Base-by-base conservation (phyloP, 805 yeast species). In the Barnettozyma salicaria region DNA sequence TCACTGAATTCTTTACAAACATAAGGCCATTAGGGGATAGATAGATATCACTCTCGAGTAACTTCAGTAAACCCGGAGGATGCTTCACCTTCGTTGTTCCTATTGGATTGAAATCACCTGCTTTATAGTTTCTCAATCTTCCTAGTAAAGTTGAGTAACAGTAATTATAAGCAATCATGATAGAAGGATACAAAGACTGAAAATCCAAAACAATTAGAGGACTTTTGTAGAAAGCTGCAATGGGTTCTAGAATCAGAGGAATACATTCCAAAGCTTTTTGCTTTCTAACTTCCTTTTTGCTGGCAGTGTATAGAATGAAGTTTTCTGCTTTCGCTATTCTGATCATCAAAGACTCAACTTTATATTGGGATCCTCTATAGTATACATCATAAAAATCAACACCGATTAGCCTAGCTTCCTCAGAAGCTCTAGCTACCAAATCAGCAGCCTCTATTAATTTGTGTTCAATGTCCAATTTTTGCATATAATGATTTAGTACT, bases 241-340 rank as follows among this genome's bases (percentile, higher is more conserved):
- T 73, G 0, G 98, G 98, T 52, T 92, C 98, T 89, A 92, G 78
- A 3, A 92, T 86, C 36, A 92, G 64, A 0, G 97, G 96, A 5
- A 92, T 76, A 43, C 88, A 80, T 50, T 88, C 96, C 26, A 92
- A 61, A 0, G 97, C 81, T 44, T 78, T 80, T 67, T 89, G 96
- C 26, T 78, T 71, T 49, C 82, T 82, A 0, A 92, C 97, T 44
- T 86, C 85, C 30, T 70, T 63, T 49, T 82, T 80, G 20, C 85
- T 76, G 0, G 98, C 96, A 0, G 96, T 83, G 6, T 80, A 61
- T 38, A 88, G 54, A 28, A 90, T 56, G 36, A 70, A 76, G 53
- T 82, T 82, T 53, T 88, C 95, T 3, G 77, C 65, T 49, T 87
- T 86, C 19, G 92, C 74, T 14, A 92, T 59, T 37, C 98, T 61